Evolutionary conservation across 73 alveolate genomes (phyloP).

Genomic region (Breviolum minutum): DNA sequence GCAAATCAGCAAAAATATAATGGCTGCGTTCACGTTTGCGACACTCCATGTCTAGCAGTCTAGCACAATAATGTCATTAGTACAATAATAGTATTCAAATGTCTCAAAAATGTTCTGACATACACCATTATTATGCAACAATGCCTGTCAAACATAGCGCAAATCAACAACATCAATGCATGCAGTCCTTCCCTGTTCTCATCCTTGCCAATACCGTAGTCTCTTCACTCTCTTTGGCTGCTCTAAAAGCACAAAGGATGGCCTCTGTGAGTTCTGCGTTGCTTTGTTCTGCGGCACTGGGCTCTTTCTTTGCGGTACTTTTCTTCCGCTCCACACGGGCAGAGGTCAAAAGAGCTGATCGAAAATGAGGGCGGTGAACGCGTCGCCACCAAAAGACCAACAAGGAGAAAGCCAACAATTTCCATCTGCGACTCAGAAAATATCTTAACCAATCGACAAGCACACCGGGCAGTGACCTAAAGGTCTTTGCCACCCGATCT

Average conservation of each 20-base stretch:
- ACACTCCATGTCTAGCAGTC: too few relatives aligned
- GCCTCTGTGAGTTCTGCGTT: conserved; percentile 9
- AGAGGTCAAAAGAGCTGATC: not conserved
- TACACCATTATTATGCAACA: too few relatives aligned
- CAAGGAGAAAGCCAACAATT: not conserved
- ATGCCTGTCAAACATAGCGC: too few relatives aligned
- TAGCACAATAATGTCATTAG: too few relatives aligned
- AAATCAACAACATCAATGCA: not conserved
- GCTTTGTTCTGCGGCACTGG: not conserved
- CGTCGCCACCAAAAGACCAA: not conserved
- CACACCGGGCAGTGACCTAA: not conserved
- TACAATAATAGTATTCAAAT: too few relatives aligned
- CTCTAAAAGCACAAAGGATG: not conserved
- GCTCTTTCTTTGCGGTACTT: not conserved
- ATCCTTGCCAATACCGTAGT: not conserved
- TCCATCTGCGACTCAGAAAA: not conserved
- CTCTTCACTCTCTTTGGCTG: not conserved
- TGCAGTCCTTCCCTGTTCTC: not conserved
- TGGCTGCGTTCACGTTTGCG: too few relatives aligned
- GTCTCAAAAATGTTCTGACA: too few relatives aligned
- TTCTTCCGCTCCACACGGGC: conserved; percentile 1
- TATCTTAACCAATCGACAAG: not conserved
- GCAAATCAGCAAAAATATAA: too few relatives aligned
- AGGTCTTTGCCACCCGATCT: conserved; percentile 30
- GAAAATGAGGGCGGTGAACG: not conserved